Evolutionary conservation across 768 basidiomycete species (phyloP), one percentile per base, ranked within the genome.

Genomic region (Bullera alba): DNA sequence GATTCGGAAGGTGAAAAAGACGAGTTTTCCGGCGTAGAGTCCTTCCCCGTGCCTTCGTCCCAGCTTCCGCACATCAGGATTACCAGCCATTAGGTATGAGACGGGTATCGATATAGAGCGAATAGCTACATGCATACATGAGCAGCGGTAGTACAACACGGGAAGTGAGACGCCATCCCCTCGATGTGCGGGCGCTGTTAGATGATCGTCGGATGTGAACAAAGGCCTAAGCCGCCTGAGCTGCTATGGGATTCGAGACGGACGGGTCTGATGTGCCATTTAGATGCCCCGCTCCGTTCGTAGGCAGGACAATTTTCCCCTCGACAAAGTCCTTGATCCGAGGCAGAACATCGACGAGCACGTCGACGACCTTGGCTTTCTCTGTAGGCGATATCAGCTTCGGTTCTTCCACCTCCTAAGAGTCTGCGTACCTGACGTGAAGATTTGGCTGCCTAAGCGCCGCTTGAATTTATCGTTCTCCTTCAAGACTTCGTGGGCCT

Each of bases 281-380:
- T 14, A 44, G 42, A 7, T 10, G 15, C 42, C 15, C 6, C 14
- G 21, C 42, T 14, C 7, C 12, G 12, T 12, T 7, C 12, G 27
- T 28, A 21, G 43, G 14, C 19, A 23, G 34, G n/a, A 4, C 26
- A 5, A 67, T 15, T 45, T 61, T 57, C 3, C 50, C 42, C 15
- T 46, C 46, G 6, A 87, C 76, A 54, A 82, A 82, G 5, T 77
- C 63, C 45, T 81, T 73, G 57, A 88, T 84, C 25, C 77, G 73
- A 2, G 84, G 83, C 44, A 88, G 72, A 5, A 81, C 83, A 51
- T 76, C 76, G 28, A 79, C 79, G 42, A 89, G 79, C n/a, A 87
- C 79, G 63, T 82, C 82, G 56, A 86, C 79, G n/a, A 86, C 80
- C 61, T 85, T 82, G 30, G 78, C 73, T 70, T 86, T 83, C 23